A percentile compares a stretch with the other conserved stretches of the same genome.
phyloP scores from a whole-genome alignment of 2,329 filamentous ascomycete species.

The Fusarium compactum region DNA sequence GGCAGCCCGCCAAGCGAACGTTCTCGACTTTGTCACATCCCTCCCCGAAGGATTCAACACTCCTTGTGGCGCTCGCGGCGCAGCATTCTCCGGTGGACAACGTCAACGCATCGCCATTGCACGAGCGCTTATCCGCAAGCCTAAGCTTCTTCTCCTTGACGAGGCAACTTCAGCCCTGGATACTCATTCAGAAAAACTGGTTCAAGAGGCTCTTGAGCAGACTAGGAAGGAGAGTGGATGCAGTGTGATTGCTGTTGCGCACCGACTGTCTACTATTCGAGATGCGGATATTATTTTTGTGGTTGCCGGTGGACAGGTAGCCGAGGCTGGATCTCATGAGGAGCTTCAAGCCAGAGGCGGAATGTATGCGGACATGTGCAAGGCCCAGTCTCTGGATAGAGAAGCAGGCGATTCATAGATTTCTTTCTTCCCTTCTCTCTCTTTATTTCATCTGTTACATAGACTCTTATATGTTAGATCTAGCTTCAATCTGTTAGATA shows the following conservation, averaged over 20 bases:
- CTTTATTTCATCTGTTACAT: not conserved
- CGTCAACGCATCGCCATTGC: conserved; percentile 76
- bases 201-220: conserved; percentile 65
- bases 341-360: conserved; percentile 60
- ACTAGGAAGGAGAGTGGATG: conserved; percentile 23
- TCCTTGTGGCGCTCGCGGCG: conserved; percentile 70
- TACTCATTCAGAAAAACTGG: conserved; percentile 68
- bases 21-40: conserved; percentile 57
- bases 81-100: conserved; percentile 75
- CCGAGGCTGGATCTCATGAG: conserved; percentile 70
- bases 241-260: conserved; percentile 72
- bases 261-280: conserved; percentile 66
- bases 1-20: conserved; percentile 62
- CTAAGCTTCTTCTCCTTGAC: conserved; percentile 73
- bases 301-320: conserved; percentile 64
- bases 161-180: conserved; percentile 73
- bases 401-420: not conserved
- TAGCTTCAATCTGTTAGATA: not conserved
- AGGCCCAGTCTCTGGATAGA: conserved; percentile 32
- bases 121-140: conserved; percentile 71
- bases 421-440: not conserved
- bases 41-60: conserved; percentile 64
- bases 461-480: not conserved
- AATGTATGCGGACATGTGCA: conserved; percentile 36
- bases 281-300: conserved; percentile 74